A percentile compares a stretch with the other conserved stretches of the same genome.
These are phyloP conservation scores for Triticum aestivum DNA, from an alignment of 176 grass and related monocot species.

Conservation along the genomic window DNA sequence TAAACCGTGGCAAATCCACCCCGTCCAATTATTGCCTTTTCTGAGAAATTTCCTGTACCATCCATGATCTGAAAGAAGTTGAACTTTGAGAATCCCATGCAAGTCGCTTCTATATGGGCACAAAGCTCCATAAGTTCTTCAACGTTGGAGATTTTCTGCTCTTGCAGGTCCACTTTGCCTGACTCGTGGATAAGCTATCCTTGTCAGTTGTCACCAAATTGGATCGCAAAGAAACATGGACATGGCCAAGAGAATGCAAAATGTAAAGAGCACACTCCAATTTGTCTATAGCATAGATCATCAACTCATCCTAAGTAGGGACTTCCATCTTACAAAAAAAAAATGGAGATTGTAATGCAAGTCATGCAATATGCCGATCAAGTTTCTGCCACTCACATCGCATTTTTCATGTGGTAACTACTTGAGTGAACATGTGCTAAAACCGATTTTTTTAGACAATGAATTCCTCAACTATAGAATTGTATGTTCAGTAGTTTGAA, in stretches of 20 bases:
- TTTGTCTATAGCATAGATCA: background rate
- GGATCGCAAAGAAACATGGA: background rate
- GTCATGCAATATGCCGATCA: no score
- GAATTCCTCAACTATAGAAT: no score
- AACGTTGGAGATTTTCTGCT: constrained; percentile 22
- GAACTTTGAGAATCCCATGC: constrained; percentile 26
- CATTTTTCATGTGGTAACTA: no score
- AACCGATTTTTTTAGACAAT: no score
- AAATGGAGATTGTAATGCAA: no score
- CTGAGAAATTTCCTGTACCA: constrained; percentile 25
- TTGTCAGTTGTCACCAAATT: background rate
- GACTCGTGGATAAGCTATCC: background rate
- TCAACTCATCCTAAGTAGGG: background rate
- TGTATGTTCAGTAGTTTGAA: no score
- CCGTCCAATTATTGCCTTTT: background rate
- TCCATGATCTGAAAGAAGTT: background rate
- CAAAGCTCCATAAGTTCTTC: constrained; percentile 12
- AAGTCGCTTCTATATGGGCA: constrained; percentile 2
- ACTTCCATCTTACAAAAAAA: no score
- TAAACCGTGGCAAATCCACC: constrained; percentile 38
- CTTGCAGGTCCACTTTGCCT: constrained; percentile 19
- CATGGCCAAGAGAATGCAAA: background rate
- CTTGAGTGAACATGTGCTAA: no score
- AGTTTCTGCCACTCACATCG: no score
- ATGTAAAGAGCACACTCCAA: background rate